These are phyloP conservation scores for Agarophyton chilense DNA, from an alignment of 23 red algal genomes.

Conservation along the genomic window DNA sequence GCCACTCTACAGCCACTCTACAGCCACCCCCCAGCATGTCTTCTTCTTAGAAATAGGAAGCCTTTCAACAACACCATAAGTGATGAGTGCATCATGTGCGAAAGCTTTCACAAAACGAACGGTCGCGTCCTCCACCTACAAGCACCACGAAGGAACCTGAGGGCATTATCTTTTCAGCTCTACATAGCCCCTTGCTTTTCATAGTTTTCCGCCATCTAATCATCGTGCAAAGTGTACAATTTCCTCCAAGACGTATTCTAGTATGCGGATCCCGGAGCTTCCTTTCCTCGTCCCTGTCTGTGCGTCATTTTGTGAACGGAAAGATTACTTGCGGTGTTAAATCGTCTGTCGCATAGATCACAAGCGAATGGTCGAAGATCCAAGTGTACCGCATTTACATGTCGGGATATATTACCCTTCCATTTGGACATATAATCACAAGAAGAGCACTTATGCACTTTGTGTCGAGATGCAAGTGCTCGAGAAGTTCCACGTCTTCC, in stretches of 20 bases:
- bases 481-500: neutral
- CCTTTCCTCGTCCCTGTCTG: neutral
- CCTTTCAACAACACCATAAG: no score
- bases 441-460: neutral
- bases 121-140: no score
- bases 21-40: no score
- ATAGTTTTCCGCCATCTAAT: neutral
- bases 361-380: neutral
- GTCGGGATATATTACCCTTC: slow-evolving; percentile 8
- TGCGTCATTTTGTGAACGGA: neutral
- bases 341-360: neutral
- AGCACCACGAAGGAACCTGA: no score
- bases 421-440: slow-evolving; percentile 8
- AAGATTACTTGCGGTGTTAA: slow-evolving; percentile 7
- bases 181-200: neutral
- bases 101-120: no score
- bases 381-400: neutral
- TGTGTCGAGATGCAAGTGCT: no score
- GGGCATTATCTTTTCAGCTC: no score
- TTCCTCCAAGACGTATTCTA: no score
- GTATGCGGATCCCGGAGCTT: no score
- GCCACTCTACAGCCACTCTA: no score
- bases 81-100: no score
- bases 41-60: no score
- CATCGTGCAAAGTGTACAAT: neutral